Base-by-base conservation (phyloP, 2,329 filamentous ascomycete genomes). In the Aureobasidium sp. region DNA sequence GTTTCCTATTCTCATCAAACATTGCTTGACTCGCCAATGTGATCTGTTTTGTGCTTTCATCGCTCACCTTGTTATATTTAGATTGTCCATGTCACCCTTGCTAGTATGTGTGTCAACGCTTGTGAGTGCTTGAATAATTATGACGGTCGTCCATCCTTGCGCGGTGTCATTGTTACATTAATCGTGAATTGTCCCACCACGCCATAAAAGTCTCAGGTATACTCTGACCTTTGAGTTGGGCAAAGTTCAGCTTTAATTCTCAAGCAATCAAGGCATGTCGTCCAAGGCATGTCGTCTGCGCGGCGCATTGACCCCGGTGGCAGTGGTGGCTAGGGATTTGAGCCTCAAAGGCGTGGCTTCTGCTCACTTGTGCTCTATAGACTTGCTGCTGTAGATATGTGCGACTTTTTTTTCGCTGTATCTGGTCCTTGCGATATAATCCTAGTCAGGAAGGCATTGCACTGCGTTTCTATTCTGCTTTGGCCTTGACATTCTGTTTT, bases 341-440 rank as follows among this genome's bases (percentile, higher is more conserved):
- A 53, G 49, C 49, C 49, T 53, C 49, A 53, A 39, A 53, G 27
- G 20, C 39, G 49, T 53, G 49, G 49, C 49, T 53, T 31, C 15
- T 31, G 27, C 14, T 31, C 25, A n/a, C 22, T 17, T 48, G 41
- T 22, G 39, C 17, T 41, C 17, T n/a, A 41, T 17, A 3, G 7
- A 22, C 22, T 14, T 25, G n/a, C 4, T 11, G 8, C 11, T 20
- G 39, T 11, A 25, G 5, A 25, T 44, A 11, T 25, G 12, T n/a
- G 20, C 20, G 5, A 7, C 20, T 14, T 8, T 25, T 12, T 5
- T 22, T 25, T 44, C 20, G 11, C 9, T 9, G 12, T 2, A 44
- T 44, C 1, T 2, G 11, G 3, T 42, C 9, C 11, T 22, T 42
- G 2, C 20, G 3, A 42, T 14, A 14, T 22, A 3, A n/a, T n/a